Percentiles rank a stretch among this genome's conserved stretches.
Evolutionary conservation across 2,329 filamentous ascomycete genomes (phyloP).

Genomic region (Pseudogymnoascus sp.): DNA sequence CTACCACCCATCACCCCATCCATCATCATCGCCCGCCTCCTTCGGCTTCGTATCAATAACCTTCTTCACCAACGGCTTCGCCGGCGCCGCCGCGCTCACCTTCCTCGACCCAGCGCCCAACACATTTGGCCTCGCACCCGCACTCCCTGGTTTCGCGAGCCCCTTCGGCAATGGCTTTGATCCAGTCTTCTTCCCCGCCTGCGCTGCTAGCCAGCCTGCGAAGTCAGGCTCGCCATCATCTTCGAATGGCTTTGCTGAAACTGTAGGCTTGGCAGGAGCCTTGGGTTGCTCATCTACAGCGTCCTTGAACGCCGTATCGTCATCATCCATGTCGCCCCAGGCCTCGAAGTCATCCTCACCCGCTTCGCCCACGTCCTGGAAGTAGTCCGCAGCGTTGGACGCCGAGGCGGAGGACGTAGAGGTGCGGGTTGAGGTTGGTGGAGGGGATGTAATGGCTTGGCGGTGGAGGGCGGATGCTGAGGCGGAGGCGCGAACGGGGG

Average conservation of each 20-base stretch:
- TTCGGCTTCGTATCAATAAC: slow-evolving; percentile 65
- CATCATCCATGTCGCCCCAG: slow-evolving; percentile 63
- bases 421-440: slow-evolving; percentile 37
- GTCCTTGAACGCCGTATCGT: slow-evolving; percentile 43
- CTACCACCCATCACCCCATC: slow-evolving; percentile 61
- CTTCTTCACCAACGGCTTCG: slow-evolving; percentile 45
- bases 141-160: slow-evolving; percentile 51
- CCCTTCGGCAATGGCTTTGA: slow-evolving; percentile 75
- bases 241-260: slow-evolving; percentile 53
- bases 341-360: slow-evolving; percentile 58
- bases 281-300: slow-evolving; percentile 19
- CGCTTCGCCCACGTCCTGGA: slow-evolving; percentile 49
- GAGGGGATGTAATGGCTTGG: slow-evolving; percentile 50
- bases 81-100: slow-evolving; percentile 11
- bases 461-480: slow-evolving; percentile 55
- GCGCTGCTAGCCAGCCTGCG: slow-evolving; percentile 86
- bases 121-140: slow-evolving; percentile 32
- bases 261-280: slow-evolving; percentile 18
- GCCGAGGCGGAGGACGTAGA: slow-evolving; percentile 41
- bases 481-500: slow-evolving; percentile 33
- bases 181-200: slow-evolving; percentile 55
- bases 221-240: slow-evolving; percentile 91
- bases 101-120: slow-evolving; percentile 26
- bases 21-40: slow-evolving; percentile 47
- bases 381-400: slow-evolving; percentile 40